Percentiles rank a stretch among this genome's conserved stretches.
These are phyloP conservation scores for Ramichloridium luteum DNA, from an alignment of 2,329 filamentous ascomycete species.

Conservation along the genomic window DNA sequence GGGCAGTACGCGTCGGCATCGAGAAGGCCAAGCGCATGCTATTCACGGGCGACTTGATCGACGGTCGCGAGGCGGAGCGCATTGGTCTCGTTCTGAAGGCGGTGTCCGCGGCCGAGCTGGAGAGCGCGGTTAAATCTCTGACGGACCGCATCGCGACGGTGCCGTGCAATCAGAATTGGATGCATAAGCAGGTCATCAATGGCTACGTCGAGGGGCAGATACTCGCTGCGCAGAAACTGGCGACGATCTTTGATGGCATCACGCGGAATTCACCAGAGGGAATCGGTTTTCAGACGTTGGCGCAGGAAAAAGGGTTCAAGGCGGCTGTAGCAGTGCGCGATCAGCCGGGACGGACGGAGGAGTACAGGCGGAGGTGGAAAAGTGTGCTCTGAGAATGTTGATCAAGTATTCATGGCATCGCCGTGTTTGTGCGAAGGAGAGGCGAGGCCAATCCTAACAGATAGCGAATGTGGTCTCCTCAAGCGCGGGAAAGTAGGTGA, in stretches of 20 bases:
- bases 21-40: constrained; percentile 3
- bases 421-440: background rate
- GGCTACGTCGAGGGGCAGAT: constrained; percentile 7
- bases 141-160: constrained; percentile 7
- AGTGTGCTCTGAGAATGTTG: constrained; percentile 2
- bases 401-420: background rate
- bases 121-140: constrained; percentile 4
- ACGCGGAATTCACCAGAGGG: constrained; percentile 6
- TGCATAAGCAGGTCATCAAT: constrained; percentile 12
- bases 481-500: too few relatives aligned
- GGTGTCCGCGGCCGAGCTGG: constrained; percentile 2
- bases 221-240: constrained; percentile 6
- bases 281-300: constrained; percentile 6
- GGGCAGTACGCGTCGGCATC: constrained; percentile 1
- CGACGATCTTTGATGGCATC: constrained; percentile 9
- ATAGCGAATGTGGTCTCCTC: background rate
- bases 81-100: constrained; percentile 8
- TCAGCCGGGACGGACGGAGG: constrained; percentile 6
- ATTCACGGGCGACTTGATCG: constrained; percentile 6
- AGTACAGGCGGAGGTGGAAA: constrained; percentile 11
- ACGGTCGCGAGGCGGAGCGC: constrained; percentile 5
- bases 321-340: constrained; percentile 5
- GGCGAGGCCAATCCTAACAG: background rate
- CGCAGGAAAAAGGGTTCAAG: constrained; percentile 6
- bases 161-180: constrained; percentile 8